phyloP scores from a whole-genome alignment of 805 yeast species.

The Zygosaccharomyces rouxii region DNA sequence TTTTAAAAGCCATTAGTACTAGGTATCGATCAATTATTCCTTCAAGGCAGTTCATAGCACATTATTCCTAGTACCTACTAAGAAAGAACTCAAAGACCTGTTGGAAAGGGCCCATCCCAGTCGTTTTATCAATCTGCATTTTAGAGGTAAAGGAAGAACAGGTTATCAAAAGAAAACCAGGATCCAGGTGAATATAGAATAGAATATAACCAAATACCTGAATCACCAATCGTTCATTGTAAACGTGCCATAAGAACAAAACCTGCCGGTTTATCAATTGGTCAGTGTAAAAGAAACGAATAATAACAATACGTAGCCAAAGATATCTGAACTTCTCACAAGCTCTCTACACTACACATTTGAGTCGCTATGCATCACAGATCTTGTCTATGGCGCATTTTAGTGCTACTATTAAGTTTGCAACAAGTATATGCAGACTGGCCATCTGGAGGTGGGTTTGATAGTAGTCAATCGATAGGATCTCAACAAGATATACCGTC shows the following conservation, averaged over 20 bases:
- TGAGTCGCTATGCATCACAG: not conserved
- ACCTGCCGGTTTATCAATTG: not conserved
- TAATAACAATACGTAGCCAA: no score
- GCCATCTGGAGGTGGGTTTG: conserved; percentile 1
- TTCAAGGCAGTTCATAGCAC: not conserved
- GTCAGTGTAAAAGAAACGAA: no score
- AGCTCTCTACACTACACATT: no score
- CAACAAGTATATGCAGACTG: conserved; percentile 1
- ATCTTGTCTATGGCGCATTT: not conserved
- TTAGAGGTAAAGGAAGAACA: not conserved
- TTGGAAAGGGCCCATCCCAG: not conserved
- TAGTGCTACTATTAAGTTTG: conserved; percentile 2
- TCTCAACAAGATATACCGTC: not conserved
- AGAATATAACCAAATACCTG: no score
- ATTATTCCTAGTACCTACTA: not conserved
- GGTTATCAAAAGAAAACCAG: no score
- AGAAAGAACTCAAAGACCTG: not conserved
- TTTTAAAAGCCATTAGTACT: not conserved
- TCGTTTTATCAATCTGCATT: not conserved
- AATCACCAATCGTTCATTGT: no score
- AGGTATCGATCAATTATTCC: not conserved
- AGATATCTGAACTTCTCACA: no score
- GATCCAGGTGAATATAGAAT: no score
- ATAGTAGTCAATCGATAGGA: not conserved
- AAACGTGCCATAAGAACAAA: not conserved